Conservation (phyloP, 208 protist species). For the Trypanosoma rangeli region DNA sequence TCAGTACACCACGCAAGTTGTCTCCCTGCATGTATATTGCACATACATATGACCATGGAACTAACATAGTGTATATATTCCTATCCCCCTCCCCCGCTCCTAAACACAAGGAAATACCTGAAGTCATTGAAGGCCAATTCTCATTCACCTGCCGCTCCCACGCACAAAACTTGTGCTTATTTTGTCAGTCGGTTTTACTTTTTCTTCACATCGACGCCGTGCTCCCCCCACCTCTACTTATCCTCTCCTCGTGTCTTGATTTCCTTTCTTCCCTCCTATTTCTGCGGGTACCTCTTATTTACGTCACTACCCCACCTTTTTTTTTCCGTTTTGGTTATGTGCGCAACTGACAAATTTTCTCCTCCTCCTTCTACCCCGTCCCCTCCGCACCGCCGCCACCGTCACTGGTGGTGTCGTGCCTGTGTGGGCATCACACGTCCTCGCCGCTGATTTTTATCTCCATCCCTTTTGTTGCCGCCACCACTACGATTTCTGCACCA, state of each 20-base stretch:
- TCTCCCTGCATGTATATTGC: not conserved
- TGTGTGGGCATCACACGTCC: no score
- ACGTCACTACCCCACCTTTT: not conserved
- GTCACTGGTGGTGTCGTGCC: not conserved
- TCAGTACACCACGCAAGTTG: no score
- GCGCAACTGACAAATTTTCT: no score
- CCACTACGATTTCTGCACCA: slow-evolving; percentile 20
- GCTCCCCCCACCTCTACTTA: not conserved
- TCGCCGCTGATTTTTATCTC: not conserved
- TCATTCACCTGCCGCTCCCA: not conserved
- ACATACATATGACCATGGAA: not conserved
- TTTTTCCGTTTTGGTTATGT: slow-evolving; percentile 8
- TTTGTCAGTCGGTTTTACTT: not conserved
- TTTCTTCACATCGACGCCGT: not conserved
- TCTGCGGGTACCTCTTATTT: not conserved
- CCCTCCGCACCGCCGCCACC: not conserved
- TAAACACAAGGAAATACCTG: no score
- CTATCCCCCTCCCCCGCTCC: no score
- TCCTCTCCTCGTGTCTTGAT: not conserved
- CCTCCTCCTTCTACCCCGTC: no score
- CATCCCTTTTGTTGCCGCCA: not conserved
- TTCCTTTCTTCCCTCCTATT: not conserved
- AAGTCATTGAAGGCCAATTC: not conserved
- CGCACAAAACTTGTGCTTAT: not conserved
- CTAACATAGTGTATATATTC: not conserved